These are phyloP conservation scores for Podaxis pistillaris DNA, from an alignment of 768 basidiomycete genomes.

Conservation along the genomic window DNA sequence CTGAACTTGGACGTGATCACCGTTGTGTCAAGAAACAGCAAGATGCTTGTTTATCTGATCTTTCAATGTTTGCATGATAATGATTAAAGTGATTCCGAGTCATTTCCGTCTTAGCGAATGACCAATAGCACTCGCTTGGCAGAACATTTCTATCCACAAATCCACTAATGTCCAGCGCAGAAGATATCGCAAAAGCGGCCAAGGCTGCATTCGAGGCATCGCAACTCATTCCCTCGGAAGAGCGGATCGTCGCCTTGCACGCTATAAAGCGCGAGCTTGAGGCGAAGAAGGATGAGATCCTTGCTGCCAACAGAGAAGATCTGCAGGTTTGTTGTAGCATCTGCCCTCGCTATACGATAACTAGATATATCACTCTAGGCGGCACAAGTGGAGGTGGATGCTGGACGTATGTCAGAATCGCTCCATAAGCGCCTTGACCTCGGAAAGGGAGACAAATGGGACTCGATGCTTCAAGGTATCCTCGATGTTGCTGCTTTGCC, in stretches of 20 bases:
- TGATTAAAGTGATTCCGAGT: constrained; percentile 5
- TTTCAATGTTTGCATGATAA: neutral
- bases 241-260: constrained; percentile 70
- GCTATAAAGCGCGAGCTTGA: constrained; percentile 69
- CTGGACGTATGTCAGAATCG: constrained; percentile 81
- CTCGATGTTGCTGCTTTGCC: constrained; percentile 81
- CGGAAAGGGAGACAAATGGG: constrained; percentile 82
- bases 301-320: constrained; percentile 81
- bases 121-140: neutral
- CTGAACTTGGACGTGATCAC: no score
- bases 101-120: neutral
- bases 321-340: constrained; percentile 50
- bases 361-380: no score
- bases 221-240: constrained; percentile 68
- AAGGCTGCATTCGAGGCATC: constrained; percentile 85
- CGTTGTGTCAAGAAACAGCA: no score
- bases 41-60: neutral
- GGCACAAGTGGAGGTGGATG: constrained; percentile 73
- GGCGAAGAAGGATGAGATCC: constrained; percentile 60
- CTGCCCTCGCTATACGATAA: no score
- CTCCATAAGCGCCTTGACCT: constrained; percentile 87
- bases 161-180: constrained; percentile 24
- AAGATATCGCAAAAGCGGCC: constrained; percentile 72
- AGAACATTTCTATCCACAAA: neutral
- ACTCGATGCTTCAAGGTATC: constrained; percentile 89